A percentile compares a stretch with the other conserved stretches of the same genome.
Evolutionary conservation across 176 grass and related monocot species (phyloP).

Genomic region (Carex myosuroides): DNA sequence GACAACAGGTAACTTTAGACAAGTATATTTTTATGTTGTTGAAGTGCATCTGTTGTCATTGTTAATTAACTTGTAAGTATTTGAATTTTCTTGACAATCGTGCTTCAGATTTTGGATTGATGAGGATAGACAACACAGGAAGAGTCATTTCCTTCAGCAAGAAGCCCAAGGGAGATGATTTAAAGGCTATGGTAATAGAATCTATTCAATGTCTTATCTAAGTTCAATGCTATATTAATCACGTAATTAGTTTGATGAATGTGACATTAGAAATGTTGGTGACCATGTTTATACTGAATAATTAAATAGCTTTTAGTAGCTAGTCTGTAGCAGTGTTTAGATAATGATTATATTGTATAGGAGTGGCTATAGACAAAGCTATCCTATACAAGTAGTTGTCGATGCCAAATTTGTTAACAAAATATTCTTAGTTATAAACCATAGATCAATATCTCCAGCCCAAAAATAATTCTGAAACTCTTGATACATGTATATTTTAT

Average conservation of each 20-base stretch:
- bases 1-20: too few relatives aligned
- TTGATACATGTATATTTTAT: too few relatives aligned
- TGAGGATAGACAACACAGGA: constrained; percentile 74
- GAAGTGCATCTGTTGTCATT: not conserved
- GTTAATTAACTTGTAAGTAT: not conserved
- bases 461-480: too few relatives aligned
- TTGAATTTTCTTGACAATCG: not conserved
- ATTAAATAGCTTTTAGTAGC: not conserved
- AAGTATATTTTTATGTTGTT: not conserved
- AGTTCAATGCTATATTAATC: not conserved
- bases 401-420: too few relatives aligned
- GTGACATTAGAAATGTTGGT: not conserved
- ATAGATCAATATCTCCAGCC: too few relatives aligned
- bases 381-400: too few relatives aligned
- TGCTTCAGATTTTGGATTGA: constrained; percentile 90
- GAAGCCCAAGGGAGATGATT: constrained; percentile 75
- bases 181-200: constrained; percentile 77
- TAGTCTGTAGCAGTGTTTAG: not conserved
- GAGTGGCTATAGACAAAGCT: not conserved
- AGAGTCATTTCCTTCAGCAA: constrained; percentile 79
- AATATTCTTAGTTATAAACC: too few relatives aligned
- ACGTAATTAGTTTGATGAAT: not conserved
- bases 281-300: not conserved
- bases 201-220: not conserved
- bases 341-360: not conserved